Evolutionary conservation across 139 green algal species (phyloP).

Genomic region (Chlamydomonas asymmetrica): DNA sequence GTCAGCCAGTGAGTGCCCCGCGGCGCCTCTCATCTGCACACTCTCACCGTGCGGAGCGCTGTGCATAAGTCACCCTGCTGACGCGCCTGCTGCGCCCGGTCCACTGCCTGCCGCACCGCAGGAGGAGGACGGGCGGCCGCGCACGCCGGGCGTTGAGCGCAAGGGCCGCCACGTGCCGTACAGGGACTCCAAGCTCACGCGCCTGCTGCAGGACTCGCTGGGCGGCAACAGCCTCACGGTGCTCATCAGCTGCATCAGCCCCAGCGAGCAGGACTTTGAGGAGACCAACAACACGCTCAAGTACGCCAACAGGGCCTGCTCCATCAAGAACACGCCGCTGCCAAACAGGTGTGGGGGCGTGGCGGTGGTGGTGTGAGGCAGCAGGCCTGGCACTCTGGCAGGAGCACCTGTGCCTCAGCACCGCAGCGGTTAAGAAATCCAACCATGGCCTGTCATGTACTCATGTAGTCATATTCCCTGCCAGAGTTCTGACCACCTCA

Average conservation of each 20-base stretch:
- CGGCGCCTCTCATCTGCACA: too few species aligned
- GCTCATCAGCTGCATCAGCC: constrained; percentile 69
- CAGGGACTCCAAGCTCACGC: constrained; percentile 69
- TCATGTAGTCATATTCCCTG: too few species aligned
- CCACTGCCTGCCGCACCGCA: background rate
- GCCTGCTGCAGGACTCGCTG: constrained; percentile 74
- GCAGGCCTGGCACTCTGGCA: too few species aligned
- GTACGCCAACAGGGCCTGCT: constrained; percentile 56
- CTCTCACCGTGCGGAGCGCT: too few species aligned
- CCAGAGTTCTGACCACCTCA: too few species aligned
- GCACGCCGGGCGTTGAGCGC: constrained; percentile 24
- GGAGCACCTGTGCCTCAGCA: too few species aligned
- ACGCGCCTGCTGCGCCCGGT: too few species aligned
- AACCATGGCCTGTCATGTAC: too few species aligned
- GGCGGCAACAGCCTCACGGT: constrained; percentile 68
- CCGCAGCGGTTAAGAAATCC: too few species aligned
- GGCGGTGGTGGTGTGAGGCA: too few species aligned
- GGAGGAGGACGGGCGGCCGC: background rate
- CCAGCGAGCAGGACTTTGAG: constrained; percentile 68
- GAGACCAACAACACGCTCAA: constrained; percentile 80
- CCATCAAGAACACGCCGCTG: constrained; percentile 66
- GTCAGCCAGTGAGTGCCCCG: too few species aligned
- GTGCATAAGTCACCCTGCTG: too few species aligned
- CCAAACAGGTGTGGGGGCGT: constrained; percentile 34
- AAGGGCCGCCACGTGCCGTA: constrained; percentile 55